Base-by-base conservation (phyloP, 139 green algal genomes). In the Nannochloris sp. region DNA sequence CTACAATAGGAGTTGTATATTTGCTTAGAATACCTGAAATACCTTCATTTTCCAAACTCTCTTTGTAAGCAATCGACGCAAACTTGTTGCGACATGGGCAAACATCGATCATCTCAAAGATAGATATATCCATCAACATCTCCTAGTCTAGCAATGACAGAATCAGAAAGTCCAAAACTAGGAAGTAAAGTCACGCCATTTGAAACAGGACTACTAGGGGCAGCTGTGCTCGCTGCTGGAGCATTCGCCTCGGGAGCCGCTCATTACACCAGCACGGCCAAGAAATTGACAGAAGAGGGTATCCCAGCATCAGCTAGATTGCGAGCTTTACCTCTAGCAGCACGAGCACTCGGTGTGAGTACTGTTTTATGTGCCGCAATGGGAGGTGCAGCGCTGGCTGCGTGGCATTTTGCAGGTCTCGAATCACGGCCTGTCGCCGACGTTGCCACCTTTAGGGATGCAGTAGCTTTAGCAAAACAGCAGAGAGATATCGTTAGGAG, bases 281-380 rank as follows among this genome's bases (percentile, higher is more conserved):
- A 81, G 38, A 44, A 67, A 33, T 57, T 82, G 14, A 47, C 37
- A 42, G 67, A 82, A 32, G 75, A 82, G 9, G 75, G 75, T 12
- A 73, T 82, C 19, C 44, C 66, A 46, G 59, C 73, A 2, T 58
- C 62, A 13, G 54, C 51, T 27, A 57, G 75, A 6, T 31, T 74
- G 2, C 53, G 33, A 33, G 70, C 76, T 29, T 32, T 82, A 14
- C 75, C 75, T 3, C 9, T 82, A 4, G 75, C 75, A 36, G 73
- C 71, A 47, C 46, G 65, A 5, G 75, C 75, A 1, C 38, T 82
- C 33, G 59, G 35, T 3, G 39, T 73, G 4, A 65, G 53, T 48
- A 72, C 60, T 7, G 19, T 66, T 6, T 24, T 78, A 24, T 68
- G 64, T 29, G 48, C 32, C 1, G 42, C 32, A 10, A 19, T 78